Evolutionary conservation across 2,329 filamentous ascomycete species (phyloP), one percentile per base, ranked within the genome.

Genomic region (Chaetomium sp.): DNA sequence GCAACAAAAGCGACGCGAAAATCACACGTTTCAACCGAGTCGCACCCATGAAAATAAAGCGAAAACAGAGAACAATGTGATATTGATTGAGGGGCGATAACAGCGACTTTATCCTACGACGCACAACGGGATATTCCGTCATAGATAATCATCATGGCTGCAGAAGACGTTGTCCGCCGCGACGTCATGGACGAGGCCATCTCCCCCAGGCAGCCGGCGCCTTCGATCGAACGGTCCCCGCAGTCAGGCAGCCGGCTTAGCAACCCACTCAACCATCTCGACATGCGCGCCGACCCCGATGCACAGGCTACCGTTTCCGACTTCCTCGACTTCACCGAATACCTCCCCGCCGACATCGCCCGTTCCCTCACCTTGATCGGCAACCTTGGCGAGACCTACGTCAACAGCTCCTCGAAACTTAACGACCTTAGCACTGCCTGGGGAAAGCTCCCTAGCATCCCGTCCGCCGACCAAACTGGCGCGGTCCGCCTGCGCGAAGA

Each of bases 241-340:
- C 72, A 70, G 45, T 65, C 73, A 2, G 68, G 74, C 35, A 70
- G 70, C 31, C 65, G 74, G 21, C 67, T 75, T 35, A 76, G 74
- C 65, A 78, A 77, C 68, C 70, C 74, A 5, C 76, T 82, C 63
- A 77, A 77, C 63, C 75, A 81, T 1, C 78, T 85, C 67, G 79
- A 80, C 64, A 78, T 83, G 73, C 83, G 84, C 69, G 81, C 82
- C 60, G 87, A 90, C 68, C 87, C 87, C 6, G 87, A 90, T 78
- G 86, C 86, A 29, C 86, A 89, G 71, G 86, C 87, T 7, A 89
- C 87, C n/a, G 83, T 89, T 21, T 88, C 85, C 65, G 87, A 90
- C 75, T 90, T 89, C 73, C 83, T 90, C 74, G 87, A 90, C 73
- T 87, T 87, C 69, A 89, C 86, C 70, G 88, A 90, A 74, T 88